Base-by-base conservation (phyloP, 371 early-diverging fungal genomes). In the Paraphysoderma sedebokerense region DNA sequence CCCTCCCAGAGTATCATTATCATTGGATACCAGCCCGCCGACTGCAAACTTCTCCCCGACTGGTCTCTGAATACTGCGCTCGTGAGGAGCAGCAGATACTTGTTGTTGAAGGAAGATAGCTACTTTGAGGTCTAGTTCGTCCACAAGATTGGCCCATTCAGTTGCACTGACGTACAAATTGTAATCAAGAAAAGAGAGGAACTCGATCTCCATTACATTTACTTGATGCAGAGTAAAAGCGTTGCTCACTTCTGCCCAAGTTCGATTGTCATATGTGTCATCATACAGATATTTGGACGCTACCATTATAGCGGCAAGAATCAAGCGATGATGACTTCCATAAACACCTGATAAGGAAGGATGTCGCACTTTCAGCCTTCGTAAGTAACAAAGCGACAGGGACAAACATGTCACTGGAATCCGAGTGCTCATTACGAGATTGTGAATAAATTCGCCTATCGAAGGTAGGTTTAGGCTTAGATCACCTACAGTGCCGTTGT, bases 161-260 rank as follows among this genome's bases (percentile, higher is more conserved):
- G 55, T 55, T 9, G 58, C 54, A 1, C 62, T 51, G 31, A 77
- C 66, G 42, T 58, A 63, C 15, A 76, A 56, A 44, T 62, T 60
- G 52, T 61, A 76, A 40, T 67, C 57, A 46, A 76, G 33, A 51
- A 69, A 74, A 56, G 55, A 55, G 47, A 79, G 60, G 17, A 77
- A 59, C 55, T 77, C 77, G 49, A 62, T 58, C 51, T 77, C 77
- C 79, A 77, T 77, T 51, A 65, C 65, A 48, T 79, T 79, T 47
- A 77, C 65, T 50, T 77, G 69, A 35, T 58, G 57, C 44, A 66
- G 60, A 37, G 44, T 52, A 48, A 76, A 77, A 5, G 70, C 73
- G 51, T 60, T 60, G 2, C 59, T 59, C 12, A 79, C 74, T 45
- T 65, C 59, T 15, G 66, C 67, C 77, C 77, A 77, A 26, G 76